A percentile compares a stretch with the other conserved stretches of the same genome.
Conservation (phyloP, 73 alveolate genomes). For the Paramecium biaurelia region DNA sequence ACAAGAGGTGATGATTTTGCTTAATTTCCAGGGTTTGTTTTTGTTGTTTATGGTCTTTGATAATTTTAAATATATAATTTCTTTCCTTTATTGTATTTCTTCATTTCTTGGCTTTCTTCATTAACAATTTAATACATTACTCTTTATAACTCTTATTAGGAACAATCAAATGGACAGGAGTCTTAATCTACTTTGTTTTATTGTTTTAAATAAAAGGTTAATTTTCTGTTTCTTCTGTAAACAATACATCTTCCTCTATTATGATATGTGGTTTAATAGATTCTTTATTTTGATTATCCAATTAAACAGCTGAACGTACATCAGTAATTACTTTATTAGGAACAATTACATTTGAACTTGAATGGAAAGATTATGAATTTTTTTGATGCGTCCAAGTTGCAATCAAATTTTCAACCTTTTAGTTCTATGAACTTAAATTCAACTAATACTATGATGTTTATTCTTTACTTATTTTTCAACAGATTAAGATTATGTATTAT, state of each 20-base stretch:
- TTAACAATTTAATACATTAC: background rate
- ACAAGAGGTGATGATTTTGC: background rate
- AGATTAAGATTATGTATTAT: background rate
- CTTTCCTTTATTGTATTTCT: background rate
- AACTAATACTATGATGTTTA: background rate
- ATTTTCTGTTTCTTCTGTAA: background rate
- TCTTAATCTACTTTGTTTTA: background rate
- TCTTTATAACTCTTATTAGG: background rate
- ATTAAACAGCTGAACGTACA: background rate
- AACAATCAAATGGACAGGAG: background rate
- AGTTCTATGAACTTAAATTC: background rate
- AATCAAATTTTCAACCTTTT: background rate
- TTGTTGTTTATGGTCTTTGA: background rate
- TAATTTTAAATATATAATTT: background rate
- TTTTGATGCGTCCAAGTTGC: background rate
- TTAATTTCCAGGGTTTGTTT: background rate
- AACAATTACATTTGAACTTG: background rate
- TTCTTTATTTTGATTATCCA: background rate
- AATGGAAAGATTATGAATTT: background rate
- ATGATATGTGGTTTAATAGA: background rate
- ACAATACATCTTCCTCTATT: background rate
- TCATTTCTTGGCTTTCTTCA: background rate
- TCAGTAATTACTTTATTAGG: background rate
- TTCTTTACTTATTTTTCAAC: background rate
- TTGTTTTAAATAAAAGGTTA: background rate